Percentiles rank a stretch among this genome's conserved stretches.
Evolutionary conservation across 2,329 filamentous ascomycete genomes (phyloP).

Genomic region (Monilinia fructigena): DNA sequence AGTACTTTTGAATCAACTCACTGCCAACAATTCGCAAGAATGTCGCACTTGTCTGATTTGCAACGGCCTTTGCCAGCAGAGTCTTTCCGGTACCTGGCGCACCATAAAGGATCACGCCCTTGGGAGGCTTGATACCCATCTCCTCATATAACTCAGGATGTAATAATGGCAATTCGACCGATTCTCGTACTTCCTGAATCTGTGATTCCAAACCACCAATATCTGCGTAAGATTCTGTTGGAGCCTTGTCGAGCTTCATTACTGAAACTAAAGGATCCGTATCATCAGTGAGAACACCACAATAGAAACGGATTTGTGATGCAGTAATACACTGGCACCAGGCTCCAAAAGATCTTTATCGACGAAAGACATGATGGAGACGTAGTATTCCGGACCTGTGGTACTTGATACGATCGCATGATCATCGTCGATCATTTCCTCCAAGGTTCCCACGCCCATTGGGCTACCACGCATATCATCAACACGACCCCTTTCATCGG

Average conservation of each 20-base stretch:
- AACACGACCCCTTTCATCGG: conserved; percentile 89
- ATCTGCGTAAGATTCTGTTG: conserved; percentile 96
- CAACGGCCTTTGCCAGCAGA: conserved; percentile 91
- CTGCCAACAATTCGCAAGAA: conserved; percentile 97
- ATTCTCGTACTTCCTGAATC: conserved; percentile 97
- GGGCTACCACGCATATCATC: conserved; percentile 98
- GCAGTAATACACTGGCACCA: conserved; percentile 88
- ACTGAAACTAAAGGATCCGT: conserved; percentile 93
- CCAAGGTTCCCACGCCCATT: conserved; percentile 96
- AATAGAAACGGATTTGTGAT: conserved; percentile 97
- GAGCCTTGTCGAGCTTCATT: conserved; percentile 99
- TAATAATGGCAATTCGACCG: conserved; percentile 89
- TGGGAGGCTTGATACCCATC: conserved; percentile 99
- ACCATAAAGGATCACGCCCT: conserved; percentile 98
- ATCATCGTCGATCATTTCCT: conserved; percentile 99
- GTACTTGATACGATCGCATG: conserved; percentile 98
- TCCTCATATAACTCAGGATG: conserved; percentile 98
- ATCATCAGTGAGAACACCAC: conserved; percentile 97
- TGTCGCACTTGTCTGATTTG: conserved; percentile 97
- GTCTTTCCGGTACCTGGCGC: conserved; percentile 97
- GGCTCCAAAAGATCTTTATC: conserved; percentile 98
- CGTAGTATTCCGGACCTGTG: conserved; percentile 97
- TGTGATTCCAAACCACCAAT: conserved; percentile 94
- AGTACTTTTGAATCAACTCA: conserved; percentile 97
- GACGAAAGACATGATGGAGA: conserved; percentile 99